Conservation (phyloP, 1,139 yeast species). For the Kodamaea alishanica region DNA sequence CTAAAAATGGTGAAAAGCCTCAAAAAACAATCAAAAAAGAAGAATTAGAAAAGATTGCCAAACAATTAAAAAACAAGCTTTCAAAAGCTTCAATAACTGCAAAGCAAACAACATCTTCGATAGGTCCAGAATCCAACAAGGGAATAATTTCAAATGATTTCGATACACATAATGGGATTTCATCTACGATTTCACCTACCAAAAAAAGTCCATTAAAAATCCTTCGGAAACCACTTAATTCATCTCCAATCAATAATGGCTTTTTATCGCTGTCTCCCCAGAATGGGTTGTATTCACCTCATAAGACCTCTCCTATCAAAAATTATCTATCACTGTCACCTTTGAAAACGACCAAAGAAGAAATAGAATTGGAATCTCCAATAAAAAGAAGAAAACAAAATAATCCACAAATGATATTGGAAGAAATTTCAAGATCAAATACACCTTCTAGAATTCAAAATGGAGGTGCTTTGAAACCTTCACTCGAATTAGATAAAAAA, state of each 20-base stretch:
- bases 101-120: conserved; percentile 27
- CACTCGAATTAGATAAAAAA: conserved; percentile 26
- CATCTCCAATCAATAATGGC: conserved; percentile 16
- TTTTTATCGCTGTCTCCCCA: conserved; percentile 26
- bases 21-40: conserved; percentile 41
- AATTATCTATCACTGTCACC: conserved; percentile 35
- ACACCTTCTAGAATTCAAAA: conserved; percentile 25
- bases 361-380: conserved; percentile 27
- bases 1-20: too few species aligned
- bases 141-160: neutral
- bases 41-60: conserved; percentile 46
- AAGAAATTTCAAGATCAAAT: conserved; percentile 29
- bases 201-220: conserved; percentile 8
- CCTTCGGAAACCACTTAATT: conserved; percentile 9
- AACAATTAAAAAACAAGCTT: conserved; percentile 42
- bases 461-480: conserved; percentile 30
- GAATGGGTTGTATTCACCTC: conserved; percentile 39
- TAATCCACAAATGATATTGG: conserved; percentile 39
- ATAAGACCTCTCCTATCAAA: conserved; percentile 33
- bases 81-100: conserved; percentile 47
- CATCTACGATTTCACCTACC: conserved; percentile 20
- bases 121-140: neutral
- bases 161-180: neutral
- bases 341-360: conserved; percentile 21
- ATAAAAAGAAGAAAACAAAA: conserved; percentile 26